phyloP scores from a whole-genome alignment of 176 grass and related monocot genomes.

The Otatea glauca region DNA sequence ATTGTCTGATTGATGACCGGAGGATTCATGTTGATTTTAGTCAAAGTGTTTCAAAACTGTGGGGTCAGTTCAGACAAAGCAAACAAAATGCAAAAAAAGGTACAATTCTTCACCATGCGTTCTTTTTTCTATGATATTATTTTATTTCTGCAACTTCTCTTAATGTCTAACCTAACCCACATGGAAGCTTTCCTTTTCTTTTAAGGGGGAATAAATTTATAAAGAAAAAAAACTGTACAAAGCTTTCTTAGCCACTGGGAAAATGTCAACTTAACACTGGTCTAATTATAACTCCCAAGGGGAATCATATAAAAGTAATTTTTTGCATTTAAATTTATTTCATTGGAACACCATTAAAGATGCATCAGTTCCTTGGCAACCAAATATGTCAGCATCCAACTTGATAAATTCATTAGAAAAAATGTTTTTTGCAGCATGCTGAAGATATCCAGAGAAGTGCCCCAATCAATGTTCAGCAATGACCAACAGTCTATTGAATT shows the following conservation, averaged over 20 bases:
- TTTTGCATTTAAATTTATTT: background rate
- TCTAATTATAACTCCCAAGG: background rate
- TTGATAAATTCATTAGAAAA: background rate
- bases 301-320: background rate
- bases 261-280: slow-evolving; percentile 1
- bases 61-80: slow-evolving; percentile 91
- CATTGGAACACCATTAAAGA: slow-evolving; percentile 1
- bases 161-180: background rate
- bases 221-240: background rate
- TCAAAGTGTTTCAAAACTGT: slow-evolving; percentile 94
- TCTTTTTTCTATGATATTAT: background rate
- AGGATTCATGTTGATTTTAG: slow-evolving; percentile 99
- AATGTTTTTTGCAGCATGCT: slow-evolving; percentile 12
- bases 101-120: slow-evolving; percentile 27
- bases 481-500: background rate
- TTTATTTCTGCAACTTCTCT: background rate
- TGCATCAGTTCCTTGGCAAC: slow-evolving; percentile 9
- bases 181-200: background rate
- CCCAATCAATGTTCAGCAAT: background rate
- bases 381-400: background rate
- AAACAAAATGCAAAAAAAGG: slow-evolving; percentile 86
- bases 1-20: slow-evolving; percentile 91
- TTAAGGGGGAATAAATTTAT: background rate
- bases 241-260: background rate
- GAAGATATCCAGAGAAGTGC: slow-evolving; percentile 1